Percentiles rank a stretch among this genome's conserved stretches.
phyloP scores from a whole-genome alignment of 768 basidiomycete genomes.

The Asterophora parasitica region DNA sequence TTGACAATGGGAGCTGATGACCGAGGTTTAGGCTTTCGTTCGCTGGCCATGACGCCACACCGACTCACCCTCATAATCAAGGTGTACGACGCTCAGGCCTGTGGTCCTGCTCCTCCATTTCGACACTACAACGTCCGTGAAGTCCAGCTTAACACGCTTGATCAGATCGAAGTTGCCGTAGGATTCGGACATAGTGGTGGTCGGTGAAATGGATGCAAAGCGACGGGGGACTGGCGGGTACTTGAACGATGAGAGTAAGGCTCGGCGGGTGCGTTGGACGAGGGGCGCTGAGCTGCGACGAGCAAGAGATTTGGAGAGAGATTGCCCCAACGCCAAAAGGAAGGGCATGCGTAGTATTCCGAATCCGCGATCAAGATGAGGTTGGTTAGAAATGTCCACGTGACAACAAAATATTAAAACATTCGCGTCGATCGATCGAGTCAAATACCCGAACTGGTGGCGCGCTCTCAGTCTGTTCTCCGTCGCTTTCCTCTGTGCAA shows the following conservation, averaged over 20 bases:
- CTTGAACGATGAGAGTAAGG: constrained; percentile 6
- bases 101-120: constrained; percentile 88
- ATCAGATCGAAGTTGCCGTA: constrained; percentile 84
- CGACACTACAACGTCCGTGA: constrained; percentile 73
- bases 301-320: constrained; percentile 10
- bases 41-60: constrained; percentile 6
- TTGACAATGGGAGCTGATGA: constrained; percentile 77
- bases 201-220: constrained; percentile 11
- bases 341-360: constrained; percentile 9
- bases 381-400: constrained; percentile 10
- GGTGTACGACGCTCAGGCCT: constrained; percentile 85
- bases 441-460: no score
- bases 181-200: constrained; percentile 31
- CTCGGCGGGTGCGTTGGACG: background rate
- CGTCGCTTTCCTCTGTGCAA: no score
- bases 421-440: background rate
- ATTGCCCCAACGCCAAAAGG: constrained; percentile 11
- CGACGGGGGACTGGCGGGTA: constrained; percentile 4
- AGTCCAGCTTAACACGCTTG: constrained; percentile 70
- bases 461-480: background rate
- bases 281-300: constrained; percentile 5
- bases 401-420: constrained; percentile 7
- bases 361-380: background rate
- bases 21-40: constrained; percentile 16
- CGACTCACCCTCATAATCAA: constrained; percentile 80